phyloP scores from a whole-genome alignment of 148 eudicot genomes.

The Diospyros lotus region DNA sequence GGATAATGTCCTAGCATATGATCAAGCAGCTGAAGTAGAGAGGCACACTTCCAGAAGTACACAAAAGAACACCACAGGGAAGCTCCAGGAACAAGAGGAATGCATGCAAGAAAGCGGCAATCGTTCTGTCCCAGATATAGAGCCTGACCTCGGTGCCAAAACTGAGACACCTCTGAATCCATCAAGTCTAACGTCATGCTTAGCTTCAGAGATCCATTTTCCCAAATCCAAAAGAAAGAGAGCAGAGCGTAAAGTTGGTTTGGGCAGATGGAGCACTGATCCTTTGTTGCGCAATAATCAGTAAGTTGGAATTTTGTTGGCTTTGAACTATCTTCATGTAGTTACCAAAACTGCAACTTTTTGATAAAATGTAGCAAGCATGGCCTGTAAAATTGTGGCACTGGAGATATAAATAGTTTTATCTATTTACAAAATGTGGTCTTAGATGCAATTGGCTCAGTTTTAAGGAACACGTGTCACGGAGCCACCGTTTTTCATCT shows the following conservation, averaged over 20 bases:
- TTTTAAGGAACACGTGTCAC: too few relatives aligned
- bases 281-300: constrained; percentile 33
- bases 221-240: constrained; percentile 71
- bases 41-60: constrained; percentile 13
- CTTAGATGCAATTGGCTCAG: too few relatives aligned
- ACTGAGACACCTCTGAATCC: constrained; percentile 24
- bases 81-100: constrained; percentile 33
- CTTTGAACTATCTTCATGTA: not conserved
- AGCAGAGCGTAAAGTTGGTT: constrained; percentile 85
- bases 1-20: constrained; percentile 51
- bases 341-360: not conserved
- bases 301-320: not conserved
- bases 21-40: constrained; percentile 36
- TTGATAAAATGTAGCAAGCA: not conserved
- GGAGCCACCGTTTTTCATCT: too few relatives aligned
- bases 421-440: too few relatives aligned
- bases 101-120: constrained; percentile 31
- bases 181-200: constrained; percentile 34
- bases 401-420: too few relatives aligned
- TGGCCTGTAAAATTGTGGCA: not conserved
- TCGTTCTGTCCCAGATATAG: constrained; percentile 17
- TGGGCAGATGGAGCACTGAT: constrained; percentile 59
- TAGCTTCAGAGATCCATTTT: constrained; percentile 44
- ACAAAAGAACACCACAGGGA: constrained; percentile 27
- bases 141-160: constrained; percentile 20